Base-by-base conservation (phyloP, 1,139 yeast species). In the Lodderomyces jiufengensis region DNA sequence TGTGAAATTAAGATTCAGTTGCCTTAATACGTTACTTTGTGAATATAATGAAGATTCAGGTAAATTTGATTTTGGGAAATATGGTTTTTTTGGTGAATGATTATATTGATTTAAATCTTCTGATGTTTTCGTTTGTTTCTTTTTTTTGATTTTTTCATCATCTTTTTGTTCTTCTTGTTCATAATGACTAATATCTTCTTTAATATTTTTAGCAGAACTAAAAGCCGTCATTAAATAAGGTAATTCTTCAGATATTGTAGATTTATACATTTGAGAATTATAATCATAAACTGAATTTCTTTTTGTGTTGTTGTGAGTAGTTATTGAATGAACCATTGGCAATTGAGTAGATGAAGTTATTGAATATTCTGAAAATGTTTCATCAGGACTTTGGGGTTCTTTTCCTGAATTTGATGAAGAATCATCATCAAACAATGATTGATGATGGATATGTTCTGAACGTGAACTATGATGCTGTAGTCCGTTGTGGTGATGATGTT, bases 201-300 rank as follows among this genome's bases (percentile, higher is more conserved):
- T 76, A 11, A 73, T 62, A 26, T 66, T 68, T 42, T 64, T 69
- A 2, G 78, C 80, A 44, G 71, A 70, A 42, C 71, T 68, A 44
- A 77, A 78, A n/a, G 81, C 83, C 11, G 71, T 57, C 73, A 77
- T 63, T 46, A 78, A 57, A 44, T 65, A 70, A 0, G 84, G 84
- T 48, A 78, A 54, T 46, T 76, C 79, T 24, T 76, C 80, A 2
- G 76, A 50, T 5, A 77, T 56, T 2, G 78, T 69, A 1, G 79
- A 66, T 44, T 69, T 71, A 25, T 63, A 70, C 27, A 69, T 18
- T 18, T 12, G 42, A 36, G 73, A 64, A 41, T 65, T 15, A 30
- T 34, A 25, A 9, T 31, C 36, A 18, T 31, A 39, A 11, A 57
- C 41, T 9, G 64, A 57, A 16, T 57, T 64, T 23, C 57, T 49